phyloP scores from a whole-genome alignment of 1,284 basidiomycete species.

The Gomphus bonarii region DNA sequence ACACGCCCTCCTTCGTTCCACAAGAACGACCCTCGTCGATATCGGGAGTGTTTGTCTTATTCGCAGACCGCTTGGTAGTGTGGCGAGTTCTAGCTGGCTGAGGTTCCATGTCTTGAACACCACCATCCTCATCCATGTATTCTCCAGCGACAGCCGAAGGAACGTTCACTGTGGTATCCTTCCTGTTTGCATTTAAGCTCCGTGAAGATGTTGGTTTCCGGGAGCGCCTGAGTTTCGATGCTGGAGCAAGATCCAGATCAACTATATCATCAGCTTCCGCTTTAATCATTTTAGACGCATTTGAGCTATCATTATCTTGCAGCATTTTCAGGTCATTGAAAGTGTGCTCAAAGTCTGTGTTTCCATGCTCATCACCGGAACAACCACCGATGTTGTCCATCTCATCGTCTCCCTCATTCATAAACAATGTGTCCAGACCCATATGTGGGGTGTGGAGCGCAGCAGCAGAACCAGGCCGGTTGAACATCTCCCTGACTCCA shows the following conservation, averaged over 20 bases:
- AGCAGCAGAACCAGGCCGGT: constrained; percentile 14
- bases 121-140: neutral
- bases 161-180: neutral
- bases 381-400: constrained; percentile 6
- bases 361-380: constrained; percentile 12
- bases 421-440: constrained; percentile 9
- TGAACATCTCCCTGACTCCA: constrained; percentile 3
- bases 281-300: neutral
- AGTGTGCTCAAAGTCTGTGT: neutral
- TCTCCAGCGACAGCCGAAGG: neutral
- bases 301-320: neutral
- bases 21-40: neutral
- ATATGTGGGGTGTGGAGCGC: constrained; percentile 25
- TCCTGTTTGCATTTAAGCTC: neutral
- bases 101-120: neutral
- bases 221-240: neutral
- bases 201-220: neutral
- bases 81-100: neutral
- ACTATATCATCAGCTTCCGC: neutral
- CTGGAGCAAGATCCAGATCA: neutral
- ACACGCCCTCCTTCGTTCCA: neutral
- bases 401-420: constrained; percentile 10
- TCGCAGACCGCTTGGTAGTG: constrained; percentile 1
- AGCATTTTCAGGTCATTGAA: neutral
- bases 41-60: neutral